A percentile compares a stretch with the other conserved stretches of the same genome.
These are phyloP conservation scores for Spathaspora sp. DNA, from an alignment of 1,139 yeast genomes.

Conservation along the genomic window DNA sequence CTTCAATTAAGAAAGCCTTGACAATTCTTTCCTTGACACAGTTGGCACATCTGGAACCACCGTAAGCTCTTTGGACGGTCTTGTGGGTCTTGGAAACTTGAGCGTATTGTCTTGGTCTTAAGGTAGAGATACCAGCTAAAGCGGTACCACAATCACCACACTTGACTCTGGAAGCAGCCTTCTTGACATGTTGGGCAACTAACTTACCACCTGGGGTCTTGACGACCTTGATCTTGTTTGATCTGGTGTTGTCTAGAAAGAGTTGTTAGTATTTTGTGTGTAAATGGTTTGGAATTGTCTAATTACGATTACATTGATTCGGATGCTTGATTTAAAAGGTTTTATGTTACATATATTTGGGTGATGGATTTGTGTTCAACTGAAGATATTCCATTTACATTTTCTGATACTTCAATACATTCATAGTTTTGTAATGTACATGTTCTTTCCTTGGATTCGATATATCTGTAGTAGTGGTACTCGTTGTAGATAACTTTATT, in stretches of 20 bases:
- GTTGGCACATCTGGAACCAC: slow-evolving; percentile 98
- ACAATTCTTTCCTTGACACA: slow-evolving; percentile 98
- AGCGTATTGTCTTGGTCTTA: slow-evolving; percentile 98
- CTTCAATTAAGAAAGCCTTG: slow-evolving; percentile 99
- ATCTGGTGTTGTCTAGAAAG: slow-evolving; percentile 87
- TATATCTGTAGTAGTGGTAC: background rate
- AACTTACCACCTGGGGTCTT: slow-evolving; percentile 99
- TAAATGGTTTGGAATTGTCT: background rate
- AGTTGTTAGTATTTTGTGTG: slow-evolving; percentile 37
- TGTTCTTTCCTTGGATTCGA: background rate
- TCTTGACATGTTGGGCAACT: slow-evolving; percentile 96
- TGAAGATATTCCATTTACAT: no score
- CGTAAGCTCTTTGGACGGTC: slow-evolving; percentile 99
- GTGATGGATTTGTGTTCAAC: no score
- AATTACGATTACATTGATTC: background rate
- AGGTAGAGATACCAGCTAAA: slow-evolving; percentile 87
- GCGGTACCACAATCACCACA: slow-evolving; percentile 98
- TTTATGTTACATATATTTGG: background rate
- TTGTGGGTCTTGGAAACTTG: slow-evolving; percentile 92
- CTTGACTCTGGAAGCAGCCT: slow-evolving; percentile 92
- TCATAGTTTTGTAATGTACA: no score
- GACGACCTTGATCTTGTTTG: slow-evolving; percentile 98
- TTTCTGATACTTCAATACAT: no score
- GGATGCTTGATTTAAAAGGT: background rate
- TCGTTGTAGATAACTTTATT: background rate